These are phyloP conservation scores for Lactarius akahatsu DNA, from an alignment of 768 basidiomycete species.

Conservation along the genomic window DNA sequence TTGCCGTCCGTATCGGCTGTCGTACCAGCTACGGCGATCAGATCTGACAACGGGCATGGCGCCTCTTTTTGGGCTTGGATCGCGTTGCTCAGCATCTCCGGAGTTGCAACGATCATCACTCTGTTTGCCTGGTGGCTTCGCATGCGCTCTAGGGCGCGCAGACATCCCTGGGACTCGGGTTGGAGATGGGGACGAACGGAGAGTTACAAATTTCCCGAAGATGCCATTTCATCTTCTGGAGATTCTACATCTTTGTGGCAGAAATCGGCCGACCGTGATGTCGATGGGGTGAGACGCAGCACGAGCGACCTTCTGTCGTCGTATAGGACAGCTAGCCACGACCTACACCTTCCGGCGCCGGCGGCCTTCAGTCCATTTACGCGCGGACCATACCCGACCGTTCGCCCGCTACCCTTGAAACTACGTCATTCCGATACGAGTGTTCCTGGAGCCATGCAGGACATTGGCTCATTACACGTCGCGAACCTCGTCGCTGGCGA, in stretches of 20 bases:
- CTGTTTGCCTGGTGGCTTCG: conserved; percentile 34
- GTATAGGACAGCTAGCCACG: background rate
- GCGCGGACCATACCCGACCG: conserved; percentile 21
- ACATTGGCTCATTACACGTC: conserved; percentile 47
- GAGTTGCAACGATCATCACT: conserved; percentile 28
- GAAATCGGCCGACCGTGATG: conserved; percentile 5
- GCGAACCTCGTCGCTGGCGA: conserved; percentile 52
- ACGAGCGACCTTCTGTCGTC: conserved; percentile 11
- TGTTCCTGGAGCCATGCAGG: conserved; percentile 36
- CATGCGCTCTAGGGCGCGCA: conserved; percentile 29
- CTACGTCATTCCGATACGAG: conserved; percentile 31
- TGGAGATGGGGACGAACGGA: conserved; percentile 29
- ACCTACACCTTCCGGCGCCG: conserved; percentile 9
- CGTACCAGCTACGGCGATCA: conserved; percentile 2
- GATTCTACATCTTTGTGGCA: conserved; percentile 11
- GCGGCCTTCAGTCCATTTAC: background rate
- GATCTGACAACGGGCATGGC: conserved; percentile 6
- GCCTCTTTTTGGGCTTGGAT: conserved; percentile 32
- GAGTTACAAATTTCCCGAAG: conserved; percentile 26
- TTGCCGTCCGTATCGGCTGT: conserved; percentile 1
- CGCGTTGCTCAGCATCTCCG: conserved; percentile 31
- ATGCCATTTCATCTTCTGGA: conserved; percentile 13
- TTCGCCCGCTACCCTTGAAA: conserved; percentile 31
- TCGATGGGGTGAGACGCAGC: conserved; percentile 7
- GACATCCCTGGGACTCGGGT: conserved; percentile 23